These are phyloP conservation scores for Trichophyton rubrum DNA, from an alignment of 2,329 filamentous ascomycete species.

Conservation along the genomic window DNA sequence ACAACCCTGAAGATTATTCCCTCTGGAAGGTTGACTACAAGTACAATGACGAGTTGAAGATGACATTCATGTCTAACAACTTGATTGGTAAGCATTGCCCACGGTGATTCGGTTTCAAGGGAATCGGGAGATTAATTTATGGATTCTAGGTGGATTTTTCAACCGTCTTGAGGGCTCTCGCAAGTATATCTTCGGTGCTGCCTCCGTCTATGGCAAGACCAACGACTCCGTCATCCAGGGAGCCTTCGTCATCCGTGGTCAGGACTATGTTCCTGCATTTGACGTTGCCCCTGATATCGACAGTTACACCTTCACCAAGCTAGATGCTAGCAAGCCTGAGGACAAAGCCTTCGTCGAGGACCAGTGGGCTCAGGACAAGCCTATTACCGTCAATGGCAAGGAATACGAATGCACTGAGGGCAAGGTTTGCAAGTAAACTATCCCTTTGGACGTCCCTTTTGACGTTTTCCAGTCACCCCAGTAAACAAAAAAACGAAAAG, in stretches of 20 bases:
- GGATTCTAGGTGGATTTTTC: conserved; percentile 66
- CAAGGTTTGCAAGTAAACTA: conserved; percentile 94
- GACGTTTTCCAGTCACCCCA: background rate
- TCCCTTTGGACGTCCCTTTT: background rate
- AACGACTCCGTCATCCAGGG: conserved; percentile 86
- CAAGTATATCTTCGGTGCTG: conserved; percentile 92
- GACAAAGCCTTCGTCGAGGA: conserved; percentile 77
- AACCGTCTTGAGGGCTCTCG: conserved; percentile 90
- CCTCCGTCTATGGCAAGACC: conserved; percentile 77
- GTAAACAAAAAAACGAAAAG: background rate
- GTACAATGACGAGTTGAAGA: conserved; percentile 96
- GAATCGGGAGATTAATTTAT: background rate
- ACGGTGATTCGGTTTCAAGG: background rate
- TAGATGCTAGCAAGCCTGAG: conserved; percentile 74
- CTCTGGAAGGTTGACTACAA: conserved; percentile 93
- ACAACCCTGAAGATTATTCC: conserved; percentile 88
- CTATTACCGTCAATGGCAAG: conserved; percentile 70
- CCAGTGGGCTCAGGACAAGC: conserved; percentile 87
- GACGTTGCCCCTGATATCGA: conserved; percentile 95
- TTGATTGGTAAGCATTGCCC: conserved; percentile 53
- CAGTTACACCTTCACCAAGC: conserved; percentile 93
- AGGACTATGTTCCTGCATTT: conserved; percentile 75
- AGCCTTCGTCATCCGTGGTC: conserved; percentile 87
- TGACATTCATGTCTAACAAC: conserved; percentile 99
- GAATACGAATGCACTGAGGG: conserved; percentile 76